These are phyloP conservation scores for Ustilago cynodontis DNA, from an alignment of 1,284 basidiomycete species.

Conservation along the genomic window DNA sequence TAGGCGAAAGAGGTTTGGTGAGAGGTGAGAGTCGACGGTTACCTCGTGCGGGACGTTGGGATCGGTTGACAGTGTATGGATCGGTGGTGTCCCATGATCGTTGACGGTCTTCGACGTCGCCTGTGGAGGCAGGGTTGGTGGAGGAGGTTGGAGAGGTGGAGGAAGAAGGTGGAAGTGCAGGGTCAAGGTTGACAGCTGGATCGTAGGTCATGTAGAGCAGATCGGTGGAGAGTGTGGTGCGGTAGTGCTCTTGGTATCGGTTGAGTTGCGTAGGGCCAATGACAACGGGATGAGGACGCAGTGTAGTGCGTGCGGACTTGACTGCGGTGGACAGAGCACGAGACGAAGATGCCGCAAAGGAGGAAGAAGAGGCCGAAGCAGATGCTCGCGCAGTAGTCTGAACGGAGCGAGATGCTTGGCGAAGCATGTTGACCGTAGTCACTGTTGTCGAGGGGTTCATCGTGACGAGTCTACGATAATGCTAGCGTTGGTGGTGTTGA, in stretches of 20 bases:
- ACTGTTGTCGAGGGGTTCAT: constrained; percentile 40
- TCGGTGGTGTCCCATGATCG: constrained; percentile 81
- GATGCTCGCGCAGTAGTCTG: constrained; percentile 10
- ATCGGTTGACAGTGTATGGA: constrained; percentile 81
- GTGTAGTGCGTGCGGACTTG: constrained; percentile 46
- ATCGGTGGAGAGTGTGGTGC: constrained; percentile 83
- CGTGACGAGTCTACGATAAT: not conserved
- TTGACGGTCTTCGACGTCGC: constrained; percentile 61
- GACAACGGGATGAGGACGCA: constrained; percentile 53
- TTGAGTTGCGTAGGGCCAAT: constrained; percentile 77
- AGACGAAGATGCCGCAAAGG: constrained; percentile 15
- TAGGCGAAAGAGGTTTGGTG: constrained; percentile 42
- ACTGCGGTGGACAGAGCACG: constrained; percentile 20
- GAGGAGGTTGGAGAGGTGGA: constrained; percentile 17
- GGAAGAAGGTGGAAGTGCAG: constrained; percentile 13
- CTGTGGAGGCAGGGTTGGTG: constrained; percentile 11
- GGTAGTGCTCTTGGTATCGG: constrained; percentile 86
- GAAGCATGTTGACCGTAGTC: constrained; percentile 39
- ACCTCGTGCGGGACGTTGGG: constrained; percentile 79
- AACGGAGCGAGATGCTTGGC: constrained; percentile 19
- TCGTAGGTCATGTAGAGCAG: constrained; percentile 95
- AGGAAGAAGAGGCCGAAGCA: constrained; percentile 5
- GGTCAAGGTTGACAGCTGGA: constrained; percentile 37
- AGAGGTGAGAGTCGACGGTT: constrained; percentile 70
- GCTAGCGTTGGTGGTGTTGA: not conserved